Conservation (phyloP, 83 land plant genomes). For the Picea mariana region DNA sequence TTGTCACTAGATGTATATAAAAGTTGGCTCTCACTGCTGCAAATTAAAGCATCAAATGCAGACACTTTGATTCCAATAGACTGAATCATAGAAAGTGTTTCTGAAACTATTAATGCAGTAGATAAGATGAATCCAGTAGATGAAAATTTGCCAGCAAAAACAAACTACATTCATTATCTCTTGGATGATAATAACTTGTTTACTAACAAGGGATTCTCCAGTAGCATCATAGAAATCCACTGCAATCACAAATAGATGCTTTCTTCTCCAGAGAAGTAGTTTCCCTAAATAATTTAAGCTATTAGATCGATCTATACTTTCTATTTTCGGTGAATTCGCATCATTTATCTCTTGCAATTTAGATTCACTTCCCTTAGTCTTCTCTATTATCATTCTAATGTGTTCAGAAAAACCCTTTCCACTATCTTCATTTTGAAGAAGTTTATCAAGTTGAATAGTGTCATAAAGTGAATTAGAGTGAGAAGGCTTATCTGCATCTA, state of each 20-base stretch:
- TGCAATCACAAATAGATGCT: conserved; percentile 52
- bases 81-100: conserved; percentile 41
- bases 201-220: conserved; percentile 24
- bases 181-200: conserved; percentile 23
- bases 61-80: conserved; percentile 29
- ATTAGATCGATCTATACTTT: conserved; percentile 7
- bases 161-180: conserved; percentile 36
- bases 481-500: conserved; percentile 46
- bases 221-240: conserved; percentile 45
- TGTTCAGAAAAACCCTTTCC: conserved; percentile 9
- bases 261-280: conserved; percentile 40
- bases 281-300: conserved; percentile 1
- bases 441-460: conserved; percentile 13
- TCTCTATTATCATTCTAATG: conserved; percentile 10
- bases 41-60: conserved; percentile 78
- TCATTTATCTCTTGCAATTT: neutral
- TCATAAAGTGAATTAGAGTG: conserved; percentile 21
- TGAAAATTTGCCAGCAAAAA: conserved; percentile 15
- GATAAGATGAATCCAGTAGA: conserved; percentile 48
- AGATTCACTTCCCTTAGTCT: neutral
- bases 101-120: conserved; percentile 53
- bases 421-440: neutral
- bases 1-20: conserved; percentile 22
- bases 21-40: conserved; percentile 54
- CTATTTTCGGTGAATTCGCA: neutral